These are phyloP conservation scores for Phytophthora fragariae DNA, from an alignment of 352 stramenopile species.

Conservation along the genomic window DNA sequence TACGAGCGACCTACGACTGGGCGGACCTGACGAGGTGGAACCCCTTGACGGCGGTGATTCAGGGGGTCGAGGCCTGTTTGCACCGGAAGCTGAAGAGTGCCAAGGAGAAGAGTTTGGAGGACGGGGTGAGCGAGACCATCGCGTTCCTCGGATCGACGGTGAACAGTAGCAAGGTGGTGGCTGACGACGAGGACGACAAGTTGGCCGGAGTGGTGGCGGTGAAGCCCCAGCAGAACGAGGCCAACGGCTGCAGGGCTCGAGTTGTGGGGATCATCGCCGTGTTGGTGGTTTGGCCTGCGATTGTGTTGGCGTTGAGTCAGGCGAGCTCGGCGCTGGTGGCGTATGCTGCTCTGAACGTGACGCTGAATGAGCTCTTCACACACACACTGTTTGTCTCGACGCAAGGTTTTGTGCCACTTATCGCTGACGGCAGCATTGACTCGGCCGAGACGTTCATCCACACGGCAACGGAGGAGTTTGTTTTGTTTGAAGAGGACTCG, in stretches of 20 bases:
- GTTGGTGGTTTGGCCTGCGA: conserved; percentile 25
- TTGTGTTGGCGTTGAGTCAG: conserved; percentile 27
- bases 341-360: conserved; percentile 46
- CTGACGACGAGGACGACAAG: not conserved
- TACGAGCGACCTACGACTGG: not conserved
- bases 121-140: not conserved
- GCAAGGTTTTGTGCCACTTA: conserved; percentile 28
- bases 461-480: conserved; percentile 46
- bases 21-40: not conserved
- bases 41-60: not conserved
- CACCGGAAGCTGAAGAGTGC: not conserved
- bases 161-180: not conserved
- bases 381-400: conserved; percentile 24
- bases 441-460: conserved; percentile 36
- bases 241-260: not conserved
- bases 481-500: conserved; percentile 42
- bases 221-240: not conserved
- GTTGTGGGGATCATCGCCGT: not conserved
- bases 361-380: conserved; percentile 48
- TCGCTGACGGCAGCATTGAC: conserved; percentile 31
- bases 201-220: not conserved
- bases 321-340: conserved; percentile 29
- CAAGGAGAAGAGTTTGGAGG: not conserved
- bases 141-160: not conserved
- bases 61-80: not conserved